A percentile compares a stretch with the other conserved stretches of the same genome.
Conservation (phyloP, 208 protist species). For the Giardia muris region DNA sequence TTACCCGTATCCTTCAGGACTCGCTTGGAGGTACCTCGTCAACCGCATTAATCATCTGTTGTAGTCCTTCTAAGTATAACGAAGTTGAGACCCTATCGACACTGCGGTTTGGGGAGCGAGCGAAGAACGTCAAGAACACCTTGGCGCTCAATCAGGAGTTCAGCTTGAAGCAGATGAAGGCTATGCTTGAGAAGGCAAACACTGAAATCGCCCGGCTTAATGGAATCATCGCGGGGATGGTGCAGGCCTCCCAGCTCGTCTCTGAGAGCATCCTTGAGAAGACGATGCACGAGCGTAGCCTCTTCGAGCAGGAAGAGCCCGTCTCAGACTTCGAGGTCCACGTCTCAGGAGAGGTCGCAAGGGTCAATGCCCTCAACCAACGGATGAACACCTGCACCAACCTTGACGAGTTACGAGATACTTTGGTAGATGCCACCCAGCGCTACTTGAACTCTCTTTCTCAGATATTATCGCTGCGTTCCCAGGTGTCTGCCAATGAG, state of each 20-base stretch:
- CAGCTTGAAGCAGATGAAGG: conserved; percentile 24
- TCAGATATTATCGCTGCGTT: not conserved
- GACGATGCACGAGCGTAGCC: not conserved
- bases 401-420: not conserved
- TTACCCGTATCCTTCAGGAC: conserved; percentile 72
- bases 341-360: not conserved
- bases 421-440: not conserved
- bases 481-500: not conserved
- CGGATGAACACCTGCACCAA: not conserved
- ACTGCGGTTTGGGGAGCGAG: conserved; percentile 54
- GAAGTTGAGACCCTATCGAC: conserved; percentile 59
- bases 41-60: conserved; percentile 59
- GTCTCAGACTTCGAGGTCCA: not conserved
- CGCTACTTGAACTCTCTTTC: not conserved
- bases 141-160: conserved; percentile 14
- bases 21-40: conserved; percentile 60
- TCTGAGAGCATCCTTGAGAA: not conserved
- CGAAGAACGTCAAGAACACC: conserved; percentile 45
- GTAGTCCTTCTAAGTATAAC: conserved; percentile 54
- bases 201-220: not conserved
- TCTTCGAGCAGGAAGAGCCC: not conserved
- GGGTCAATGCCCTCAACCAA: not conserved
- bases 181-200: conserved; percentile 28
- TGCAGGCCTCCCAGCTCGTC: not conserved
- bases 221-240: not conserved